Evolutionary conservation across 495 filamentous ascomycete species (phyloP), one percentile per base, ranked within the genome.

Genomic region (Lophium mytilinum): DNA sequence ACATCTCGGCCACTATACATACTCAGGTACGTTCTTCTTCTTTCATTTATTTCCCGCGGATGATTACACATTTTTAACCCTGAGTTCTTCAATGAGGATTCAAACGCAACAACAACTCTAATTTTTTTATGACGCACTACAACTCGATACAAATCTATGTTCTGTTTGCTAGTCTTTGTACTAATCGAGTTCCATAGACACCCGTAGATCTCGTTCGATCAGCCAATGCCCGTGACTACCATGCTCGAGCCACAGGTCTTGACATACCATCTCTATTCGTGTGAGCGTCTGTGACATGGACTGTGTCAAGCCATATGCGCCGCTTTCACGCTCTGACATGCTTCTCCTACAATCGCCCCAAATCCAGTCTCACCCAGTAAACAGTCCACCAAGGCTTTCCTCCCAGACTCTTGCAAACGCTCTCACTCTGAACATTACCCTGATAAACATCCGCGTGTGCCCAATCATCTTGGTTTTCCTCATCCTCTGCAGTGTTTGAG

Each of bases 61-160:
- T 68, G 78, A 74, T 79, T 76, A 77, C 65, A 73, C 60, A 66
- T 77, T 81, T 82, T 82, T 82, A 81, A 82, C 79, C 69, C 79
- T 67, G 70, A 81, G 70, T 65, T 66, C 62, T 63, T 67, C 69
- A 51, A 69, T 76, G 76, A 76, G 68, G 75, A 78, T 67, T 56
- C 76, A 76, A 80, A 75, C 62, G 57, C 69, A 70, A 74, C 72
- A 79, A 75, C 76, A 80, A 71, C 76, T 80, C 78, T 80, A 82
- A 82, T 81, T 82, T 82, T 81, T 82, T 81, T 69, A 76, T 82
- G 79, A 82, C 70, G 69, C 66, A 19, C 24, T 30, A 30, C 24
- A 30, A 30, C 24, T 30, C 24, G 24, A 3, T 30, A 2, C 24
- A 30, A 30, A 30, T 2, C 24, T 30, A 30, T 30, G 24, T 30